Evolutionary conservation across 805 yeast species (phyloP).

Genomic region (Candida glaebosa): DNA sequence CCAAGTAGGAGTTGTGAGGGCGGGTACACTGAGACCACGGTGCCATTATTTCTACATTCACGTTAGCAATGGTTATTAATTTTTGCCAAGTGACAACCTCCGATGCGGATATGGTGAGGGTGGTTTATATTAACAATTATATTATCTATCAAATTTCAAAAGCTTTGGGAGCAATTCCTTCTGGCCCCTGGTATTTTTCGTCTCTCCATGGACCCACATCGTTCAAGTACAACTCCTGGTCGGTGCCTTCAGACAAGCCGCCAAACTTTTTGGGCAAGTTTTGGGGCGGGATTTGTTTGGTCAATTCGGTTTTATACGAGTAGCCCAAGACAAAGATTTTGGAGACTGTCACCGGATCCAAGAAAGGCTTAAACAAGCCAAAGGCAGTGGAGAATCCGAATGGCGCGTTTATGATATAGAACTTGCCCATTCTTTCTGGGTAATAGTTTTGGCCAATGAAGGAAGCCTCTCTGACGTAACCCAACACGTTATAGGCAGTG

Average conservation of each 20-base stretch:
- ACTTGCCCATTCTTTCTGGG: constrained; percentile 99
- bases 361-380: constrained; percentile 84
- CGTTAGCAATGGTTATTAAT: no score
- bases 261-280: constrained; percentile 92
- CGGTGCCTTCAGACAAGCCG: constrained; percentile 67
- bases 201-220: constrained; percentile 99
- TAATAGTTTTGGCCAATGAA: constrained; percentile 94
- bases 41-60: no score
- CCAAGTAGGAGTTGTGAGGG: no score
- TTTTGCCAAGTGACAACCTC: no score
- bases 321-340: constrained; percentile 87
- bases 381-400: constrained; percentile 96
- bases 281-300: constrained; percentile 90
- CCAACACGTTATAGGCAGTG: constrained; percentile 78
- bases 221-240: constrained; percentile 79
- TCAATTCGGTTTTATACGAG: constrained; percentile 73
- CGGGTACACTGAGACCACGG: no score
- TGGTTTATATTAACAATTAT: neutral
- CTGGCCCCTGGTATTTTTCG: constrained; percentile 82
- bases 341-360: constrained; percentile 96
- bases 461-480: constrained; percentile 91
- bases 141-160: constrained; percentile 10
- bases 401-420: constrained; percentile 93
- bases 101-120: neutral
- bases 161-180: constrained; percentile 81